These are phyloP conservation scores for Rosa persica DNA, from an alignment of 306 rosid genomes.

Conservation along the genomic window DNA sequence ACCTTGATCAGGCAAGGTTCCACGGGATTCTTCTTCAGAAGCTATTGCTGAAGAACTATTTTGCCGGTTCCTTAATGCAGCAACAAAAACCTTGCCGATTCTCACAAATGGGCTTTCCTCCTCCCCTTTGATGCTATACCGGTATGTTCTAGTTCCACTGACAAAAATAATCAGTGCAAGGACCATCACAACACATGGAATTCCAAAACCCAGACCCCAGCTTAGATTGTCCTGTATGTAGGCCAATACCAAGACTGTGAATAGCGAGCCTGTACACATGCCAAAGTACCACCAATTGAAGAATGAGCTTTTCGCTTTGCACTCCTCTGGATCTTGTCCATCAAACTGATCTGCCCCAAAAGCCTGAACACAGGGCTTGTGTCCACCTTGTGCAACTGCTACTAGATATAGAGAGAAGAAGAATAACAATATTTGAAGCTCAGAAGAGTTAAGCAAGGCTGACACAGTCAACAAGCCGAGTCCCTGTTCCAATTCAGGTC, in stretches of 20 bases:
- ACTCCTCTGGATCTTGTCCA: constrained; percentile 53
- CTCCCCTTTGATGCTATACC: constrained; percentile 18
- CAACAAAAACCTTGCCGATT: constrained; percentile 43
- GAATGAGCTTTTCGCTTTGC: constrained; percentile 71
- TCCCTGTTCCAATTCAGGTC: constrained; percentile 40
- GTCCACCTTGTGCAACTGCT: constrained; percentile 72
- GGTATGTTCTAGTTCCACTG: constrained; percentile 32
- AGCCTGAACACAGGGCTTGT: constrained; percentile 87
- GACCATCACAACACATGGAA: constrained; percentile 39
- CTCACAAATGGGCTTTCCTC: constrained; percentile 43
- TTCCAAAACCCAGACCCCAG: constrained; percentile 39
- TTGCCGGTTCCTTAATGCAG: constrained; percentile 36
- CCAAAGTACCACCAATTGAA: constrained; percentile 88
- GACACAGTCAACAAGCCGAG: constrained; percentile 62
- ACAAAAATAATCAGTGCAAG: constrained; percentile 25
- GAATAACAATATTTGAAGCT: constrained; percentile 47
- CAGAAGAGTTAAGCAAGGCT: constrained; percentile 40
- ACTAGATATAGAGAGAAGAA: constrained; percentile 61
- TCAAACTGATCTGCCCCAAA: constrained; percentile 87
- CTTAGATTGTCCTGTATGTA: constrained; percentile 51
- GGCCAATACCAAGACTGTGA: constrained; percentile 34
- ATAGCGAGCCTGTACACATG: constrained; percentile 27
- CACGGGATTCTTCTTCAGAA: constrained; percentile 31
- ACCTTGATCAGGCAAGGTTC: constrained; percentile 27
- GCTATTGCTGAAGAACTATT: constrained; percentile 7